Base-by-base conservation (phyloP, 345 rosid genomes). In the Zanthoxylum bungeanum region DNA sequence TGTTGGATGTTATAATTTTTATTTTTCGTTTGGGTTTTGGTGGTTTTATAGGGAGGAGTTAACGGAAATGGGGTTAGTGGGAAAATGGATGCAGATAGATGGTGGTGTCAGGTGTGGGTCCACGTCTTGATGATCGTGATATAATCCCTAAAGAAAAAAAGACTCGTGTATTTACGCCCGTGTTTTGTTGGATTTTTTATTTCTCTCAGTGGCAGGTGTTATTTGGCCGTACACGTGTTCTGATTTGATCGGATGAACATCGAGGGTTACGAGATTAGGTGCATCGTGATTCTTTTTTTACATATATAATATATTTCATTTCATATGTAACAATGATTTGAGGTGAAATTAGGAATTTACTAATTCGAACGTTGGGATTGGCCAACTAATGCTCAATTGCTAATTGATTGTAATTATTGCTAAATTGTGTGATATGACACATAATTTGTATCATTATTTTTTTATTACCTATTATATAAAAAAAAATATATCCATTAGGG, bases 21-120 rank as follows among this genome's bases (percentile, higher is more conserved):
- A 47, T 3, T 52, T 24, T 21, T 3, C 39, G 4, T 28, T 16
- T 28, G 5, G 24, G 17, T 7, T 24, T 14, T 14, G 34, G 6
- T 31, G 67, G 10, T 61, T 76, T 78, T 76, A 78, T 69, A 64
- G 76, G 28, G 59, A 59, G 36, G 56, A 10, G 3, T n/a, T 33
- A 34, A 39, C 58, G 27, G 33, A 49, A 68, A 67, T 44, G 71
- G 78, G 71, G 78, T 34, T 21, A 78, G 76, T 77, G 85, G 33
- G 24, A 17, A 55, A 16, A 55, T 39, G 63, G 63, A 55, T 51
- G 16, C 1, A 14, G 49, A n/a, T 5, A 24, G 56, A 5, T 34
- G 28, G 17, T 24, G 44, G 37, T 66, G 73, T n/a, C n/a, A 31
- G 28, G 74, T 42, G 70, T 17, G 78, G 85, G 50, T 77, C 84